Percentiles rank a stretch among this genome's conserved stretches.
Conservation (phyloP, 768 basidiomycete species). For the Coprinellus micaceus region DNA sequence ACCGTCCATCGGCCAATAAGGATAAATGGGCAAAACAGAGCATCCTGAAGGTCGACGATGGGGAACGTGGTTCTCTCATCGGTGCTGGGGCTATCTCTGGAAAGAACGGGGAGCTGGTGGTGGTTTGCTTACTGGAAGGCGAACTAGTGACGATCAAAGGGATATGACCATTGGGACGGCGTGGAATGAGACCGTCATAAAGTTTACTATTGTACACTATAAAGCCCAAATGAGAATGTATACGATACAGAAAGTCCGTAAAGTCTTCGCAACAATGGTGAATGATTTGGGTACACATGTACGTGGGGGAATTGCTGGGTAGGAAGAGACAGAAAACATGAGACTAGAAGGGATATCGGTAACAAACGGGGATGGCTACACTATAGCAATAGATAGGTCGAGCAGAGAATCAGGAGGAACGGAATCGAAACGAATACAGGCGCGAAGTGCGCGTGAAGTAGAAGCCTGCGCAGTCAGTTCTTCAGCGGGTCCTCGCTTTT, state of each 20-base stretch:
- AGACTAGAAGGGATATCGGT: slow-evolving; percentile 11
- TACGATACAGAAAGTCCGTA: slow-evolving; percentile 6
- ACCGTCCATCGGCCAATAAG: slow-evolving; percentile 50
- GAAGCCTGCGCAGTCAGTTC: slow-evolving; percentile 17
- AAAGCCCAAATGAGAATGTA: slow-evolving; percentile 7
- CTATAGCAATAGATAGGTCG: slow-evolving; percentile 24
- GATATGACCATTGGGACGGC: slow-evolving; percentile 14
- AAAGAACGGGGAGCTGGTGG: slow-evolving; percentile 29
- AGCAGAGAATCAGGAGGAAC: slow-evolving; percentile 14
- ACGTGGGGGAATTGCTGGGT: slow-evolving; percentile 3
- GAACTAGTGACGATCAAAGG: slow-evolving; percentile 60
- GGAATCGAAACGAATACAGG: slow-evolving; percentile 14
- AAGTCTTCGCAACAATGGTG: slow-evolving; percentile 4
- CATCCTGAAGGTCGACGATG: slow-evolving; percentile 72
- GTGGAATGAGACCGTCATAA: slow-evolving; percentile 5
- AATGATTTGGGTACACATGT: slow-evolving; percentile 7
- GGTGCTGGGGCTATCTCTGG: slow-evolving; percentile 60
- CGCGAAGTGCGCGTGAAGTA: slow-evolving; percentile 12
- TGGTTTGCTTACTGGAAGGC: slow-evolving; percentile 76
- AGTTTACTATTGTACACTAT: slow-evolving; percentile 14
- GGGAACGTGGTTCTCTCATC: slow-evolving; percentile 67
- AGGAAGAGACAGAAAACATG: not conserved
- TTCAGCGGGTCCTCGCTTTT: slow-evolving; percentile 57
- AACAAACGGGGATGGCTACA: slow-evolving; percentile 9
- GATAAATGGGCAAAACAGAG: slow-evolving; percentile 75